These are phyloP conservation scores for Aspergillus vadensis DNA, from an alignment of 2,329 filamentous ascomycete genomes.

Conservation along the genomic window DNA sequence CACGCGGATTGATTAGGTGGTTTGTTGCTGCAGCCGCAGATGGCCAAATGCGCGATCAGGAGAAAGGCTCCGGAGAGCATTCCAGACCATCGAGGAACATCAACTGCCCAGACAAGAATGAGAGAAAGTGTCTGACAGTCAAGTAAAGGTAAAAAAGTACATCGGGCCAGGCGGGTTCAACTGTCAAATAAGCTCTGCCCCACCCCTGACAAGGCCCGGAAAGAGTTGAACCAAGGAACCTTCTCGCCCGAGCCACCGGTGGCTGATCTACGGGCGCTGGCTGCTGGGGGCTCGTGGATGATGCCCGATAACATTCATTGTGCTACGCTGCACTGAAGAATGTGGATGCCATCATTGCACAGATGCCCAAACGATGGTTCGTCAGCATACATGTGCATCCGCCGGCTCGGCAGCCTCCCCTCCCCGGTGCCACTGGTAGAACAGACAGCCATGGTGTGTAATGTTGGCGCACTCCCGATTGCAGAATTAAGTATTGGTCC, in stretches of 20 bases:
- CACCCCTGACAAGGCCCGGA: neutral
- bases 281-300: neutral
- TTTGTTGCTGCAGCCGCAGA: neutral
- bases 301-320: neutral
- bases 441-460: neutral
- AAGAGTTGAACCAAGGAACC: neutral
- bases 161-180: no score
- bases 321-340: neutral
- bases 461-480: conserved; percentile 1
- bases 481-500: conserved; percentile 30
- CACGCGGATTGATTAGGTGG: neutral
- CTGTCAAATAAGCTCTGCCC: neutral
- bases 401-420: conserved; percentile 18
- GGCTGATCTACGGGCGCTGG: neutral
- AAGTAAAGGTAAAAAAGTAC: no score
- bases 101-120: no score
- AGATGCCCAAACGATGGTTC: neutral
- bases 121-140: no score
- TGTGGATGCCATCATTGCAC: conserved; percentile 6
- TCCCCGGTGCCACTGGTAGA: conserved; percentile 16
- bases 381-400: conserved; percentile 12
- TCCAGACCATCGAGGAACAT: no score
- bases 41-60: no score
- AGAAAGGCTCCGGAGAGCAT: no score
- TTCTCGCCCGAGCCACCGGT: neutral